phyloP scores from a whole-genome alignment of 495 filamentous ascomycete species.

The Tirmania nivea region DNA sequence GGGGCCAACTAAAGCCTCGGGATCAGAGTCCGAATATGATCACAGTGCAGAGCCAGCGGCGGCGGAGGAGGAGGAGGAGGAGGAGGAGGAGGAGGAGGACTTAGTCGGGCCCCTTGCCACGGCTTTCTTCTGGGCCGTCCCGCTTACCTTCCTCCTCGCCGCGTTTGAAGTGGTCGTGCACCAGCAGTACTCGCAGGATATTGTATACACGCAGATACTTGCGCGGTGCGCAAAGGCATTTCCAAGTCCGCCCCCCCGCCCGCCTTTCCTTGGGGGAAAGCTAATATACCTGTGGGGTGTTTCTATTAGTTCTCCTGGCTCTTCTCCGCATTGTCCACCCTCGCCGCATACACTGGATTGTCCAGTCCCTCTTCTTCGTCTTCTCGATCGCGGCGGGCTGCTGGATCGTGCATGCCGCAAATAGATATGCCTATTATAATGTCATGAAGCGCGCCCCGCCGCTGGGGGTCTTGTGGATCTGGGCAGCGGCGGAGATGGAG shows the following conservation, averaged over 20 bases:
- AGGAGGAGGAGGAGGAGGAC: conserved; percentile 16
- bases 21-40: too few relatives aligned
- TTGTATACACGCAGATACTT: conserved; percentile 36
- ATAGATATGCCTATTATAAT: conserved; percentile 54
- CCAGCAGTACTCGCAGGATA: conserved; percentile 61
- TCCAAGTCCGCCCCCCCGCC: conserved; percentile 23
- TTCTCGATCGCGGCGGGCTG: conserved; percentile 37
- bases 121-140: conserved; percentile 44
- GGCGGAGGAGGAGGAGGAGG: conserved; percentile 13
- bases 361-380: conserved; percentile 39
- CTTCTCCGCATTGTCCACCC: conserved; percentile 38
- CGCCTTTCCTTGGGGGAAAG: background rate
- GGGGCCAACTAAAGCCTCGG: too few relatives aligned
- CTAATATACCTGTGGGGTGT: conserved; percentile 7
- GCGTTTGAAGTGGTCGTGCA: conserved; percentile 79
- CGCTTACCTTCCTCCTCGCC: conserved; percentile 61
- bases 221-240: conserved; percentile 29
- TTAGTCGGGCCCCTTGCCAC: conserved; percentile 34
- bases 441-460: conserved; percentile 84
- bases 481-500: conserved; percentile 76
- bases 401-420: conserved; percentile 62
- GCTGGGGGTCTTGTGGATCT: conserved; percentile 81
- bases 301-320: conserved; percentile 29
- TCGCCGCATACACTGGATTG: conserved; percentile 26
- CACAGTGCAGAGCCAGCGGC: background rate